Percentiles rank a stretch among this genome's conserved stretches.
Conservation (phyloP, 1,284 basidiomycete species). For the Tranzscheliella williamsii region DNA sequence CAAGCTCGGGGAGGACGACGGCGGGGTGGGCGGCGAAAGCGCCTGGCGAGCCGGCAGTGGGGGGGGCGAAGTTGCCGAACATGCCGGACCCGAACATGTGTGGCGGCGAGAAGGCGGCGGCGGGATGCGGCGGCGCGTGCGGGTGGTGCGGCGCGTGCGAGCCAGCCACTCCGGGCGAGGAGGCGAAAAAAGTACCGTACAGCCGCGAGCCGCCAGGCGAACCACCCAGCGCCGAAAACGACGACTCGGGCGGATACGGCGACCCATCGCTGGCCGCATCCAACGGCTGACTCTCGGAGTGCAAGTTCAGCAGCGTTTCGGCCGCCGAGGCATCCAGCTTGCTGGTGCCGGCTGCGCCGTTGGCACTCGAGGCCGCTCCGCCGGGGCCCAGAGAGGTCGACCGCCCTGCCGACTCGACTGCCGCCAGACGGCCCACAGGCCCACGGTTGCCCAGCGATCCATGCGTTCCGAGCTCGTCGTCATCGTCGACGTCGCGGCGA, state of each 20-base stretch:
- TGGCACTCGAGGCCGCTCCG: no score
- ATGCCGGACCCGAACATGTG: constrained; percentile 31
- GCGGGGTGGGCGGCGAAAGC: constrained; percentile 4
- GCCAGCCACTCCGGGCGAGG: neutral
- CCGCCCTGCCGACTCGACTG: constrained; percentile 2
- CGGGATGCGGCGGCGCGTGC: neutral
- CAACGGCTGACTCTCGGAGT: constrained; percentile 15
- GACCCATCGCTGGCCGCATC: neutral
- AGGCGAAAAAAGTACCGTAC: neutral
- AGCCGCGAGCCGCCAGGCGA: neutral
- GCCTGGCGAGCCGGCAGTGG: constrained; percentile 6
- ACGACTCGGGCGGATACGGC: neutral
- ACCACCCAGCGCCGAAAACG: neutral
- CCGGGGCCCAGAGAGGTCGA: neutral
- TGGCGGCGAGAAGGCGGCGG: neutral
- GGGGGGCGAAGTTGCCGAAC: constrained; percentile 36
- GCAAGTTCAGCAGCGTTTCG: constrained; percentile 32
- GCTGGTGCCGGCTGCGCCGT: neutral
- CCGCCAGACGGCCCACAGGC: neutral
- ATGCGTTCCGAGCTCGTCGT: neutral
- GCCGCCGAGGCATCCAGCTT: constrained; percentile 28
- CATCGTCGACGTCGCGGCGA: neutral
- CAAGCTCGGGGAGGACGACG: neutral
- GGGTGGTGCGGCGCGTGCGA: neutral
- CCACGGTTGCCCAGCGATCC: neutral